Base-by-base conservation (phyloP, 768 basidiomycete genomes). In the Boletus rubropictus region DNA sequence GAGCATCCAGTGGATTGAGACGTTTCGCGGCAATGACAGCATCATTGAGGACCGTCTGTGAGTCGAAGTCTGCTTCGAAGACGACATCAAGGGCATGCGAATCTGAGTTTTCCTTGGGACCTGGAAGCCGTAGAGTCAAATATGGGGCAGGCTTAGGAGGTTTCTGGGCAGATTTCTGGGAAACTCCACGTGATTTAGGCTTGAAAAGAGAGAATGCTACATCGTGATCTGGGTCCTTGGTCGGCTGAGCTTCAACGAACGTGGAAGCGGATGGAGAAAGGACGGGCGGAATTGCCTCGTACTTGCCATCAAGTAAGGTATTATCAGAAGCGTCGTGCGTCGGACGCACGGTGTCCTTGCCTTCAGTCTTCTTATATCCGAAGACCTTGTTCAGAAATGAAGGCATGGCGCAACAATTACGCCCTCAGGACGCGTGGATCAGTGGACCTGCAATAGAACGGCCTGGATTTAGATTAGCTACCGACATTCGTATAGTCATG, bases 311-410 rank as follows among this genome's bases (percentile, higher is more conserved):
- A 3, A 89, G 73, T 42, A 86, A 67, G 12, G 78, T 72, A 18
- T 65, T 60, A 44, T 72, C 71, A 10, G 72, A 69, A 25, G 55
- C 32, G 15, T 66, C 67, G 21, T 69, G 67, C 33, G 68, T 55
- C 20, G 66, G 61, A 21, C 44, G 62, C 14, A 46, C 17, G 3
- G 40, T 8, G 27, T 73, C 70, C 56, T 74, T 75, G 50, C 77
- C 78, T 56, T 82, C 82, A 24, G 73, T 67, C 68, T 77, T 84
- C 69, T 79, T 86, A 67, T 85, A 79, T 68, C 81, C 81, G 58
- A 87, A 82, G 56, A 88, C 81, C 62, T 84, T 88, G 66, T 82
- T 79, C 60, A 88, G 66, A 72, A 88, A 86, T 52, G 82, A 82
- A 65, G 83, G 71, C 74, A 76, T 76, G 36, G 57, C 56, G 58